Evolutionary conservation across 73 alveolate genomes (phyloP).

Genomic region (Paramecium octaurelia): DNA sequence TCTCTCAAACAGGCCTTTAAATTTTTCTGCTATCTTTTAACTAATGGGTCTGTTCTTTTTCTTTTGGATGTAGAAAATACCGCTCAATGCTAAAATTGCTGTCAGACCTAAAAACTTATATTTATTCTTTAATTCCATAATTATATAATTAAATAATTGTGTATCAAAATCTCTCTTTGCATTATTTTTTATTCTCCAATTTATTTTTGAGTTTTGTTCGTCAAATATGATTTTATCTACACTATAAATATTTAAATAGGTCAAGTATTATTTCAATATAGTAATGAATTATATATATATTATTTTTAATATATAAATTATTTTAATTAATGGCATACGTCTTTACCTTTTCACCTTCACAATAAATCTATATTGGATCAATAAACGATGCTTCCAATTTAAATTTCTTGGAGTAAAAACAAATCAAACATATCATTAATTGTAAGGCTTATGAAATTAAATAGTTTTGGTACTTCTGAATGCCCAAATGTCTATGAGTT

Average conservation of each 20-base stretch:
- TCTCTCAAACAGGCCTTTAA: background rate
- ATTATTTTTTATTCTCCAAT: background rate
- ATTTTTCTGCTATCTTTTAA: background rate
- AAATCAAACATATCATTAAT: conserved; percentile 18
- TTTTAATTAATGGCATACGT: background rate
- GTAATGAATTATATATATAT: no score
- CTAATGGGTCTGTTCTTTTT: background rate
- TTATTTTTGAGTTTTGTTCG: no score
- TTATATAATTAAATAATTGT: background rate
- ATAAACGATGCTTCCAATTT: conserved; percentile 21
- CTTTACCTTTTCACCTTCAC: background rate
- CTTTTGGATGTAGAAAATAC: background rate
- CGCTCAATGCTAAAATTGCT: background rate
- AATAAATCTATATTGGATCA: conserved; percentile 1
- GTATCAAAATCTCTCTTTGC: background rate
- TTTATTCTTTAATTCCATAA: background rate
- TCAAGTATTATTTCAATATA: no score
- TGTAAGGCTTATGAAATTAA: background rate
- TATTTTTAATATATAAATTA: background rate
- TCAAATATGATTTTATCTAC: no score
- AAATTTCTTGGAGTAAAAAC: background rate
- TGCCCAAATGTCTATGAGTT: conserved; percentile 16
- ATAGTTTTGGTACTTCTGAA: conserved; percentile 8
- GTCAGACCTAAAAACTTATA: background rate
- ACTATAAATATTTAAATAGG: no score